Base-by-base conservation (phyloP, 768 basidiomycete species). In the Sporobolomyces pararoseus region DNA sequence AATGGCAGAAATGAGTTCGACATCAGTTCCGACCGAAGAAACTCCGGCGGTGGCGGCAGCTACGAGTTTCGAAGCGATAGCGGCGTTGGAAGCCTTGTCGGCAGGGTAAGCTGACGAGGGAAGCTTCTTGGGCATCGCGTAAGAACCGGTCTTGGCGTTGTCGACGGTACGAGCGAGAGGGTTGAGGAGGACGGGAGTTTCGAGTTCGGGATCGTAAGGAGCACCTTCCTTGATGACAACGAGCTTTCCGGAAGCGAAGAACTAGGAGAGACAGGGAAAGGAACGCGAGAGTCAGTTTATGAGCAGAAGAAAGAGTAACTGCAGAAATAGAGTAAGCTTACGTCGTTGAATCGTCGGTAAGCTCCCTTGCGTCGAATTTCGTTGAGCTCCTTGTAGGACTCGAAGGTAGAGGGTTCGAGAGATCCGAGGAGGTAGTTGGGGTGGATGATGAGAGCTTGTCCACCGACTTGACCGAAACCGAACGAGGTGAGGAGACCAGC, bases 401-500 rank as follows among this genome's bases (percentile, higher is more conserved):
- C 85, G 76, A 93, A 94, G 70, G 83, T 79, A n/a, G 85, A 83
- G 1, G 90, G 86, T 69, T 92, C 87, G 44, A 97, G 82, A 14
- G 89, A 84, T 47, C 88, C 95, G 72, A 94, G 87, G 72, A 96
- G 84, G 81, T 90, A 91, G 74, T 91, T 89, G 71, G 96, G 94
- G 79, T 98, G 88, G 58, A 98, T 78, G 76, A 97, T 83, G 73
- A 94, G 84, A 51, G 88, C 89, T 65, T 87, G 89, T 63, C 96
- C 96, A 62, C 96, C 96, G 63, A 97, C 95, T 85, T 97, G 96
- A 76, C 96, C 94, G 83, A 98, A 98, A 72, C 96, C 95, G 81
- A 95, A 95, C 19, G 91, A 93, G 1, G 91, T 93, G 87, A 91
- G 73, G 31, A 74, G 55, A 57, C 59, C 73, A 39, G 75, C 75